Conservation (phyloP, 306 rosid genomes). For the Vicia faba region DNA sequence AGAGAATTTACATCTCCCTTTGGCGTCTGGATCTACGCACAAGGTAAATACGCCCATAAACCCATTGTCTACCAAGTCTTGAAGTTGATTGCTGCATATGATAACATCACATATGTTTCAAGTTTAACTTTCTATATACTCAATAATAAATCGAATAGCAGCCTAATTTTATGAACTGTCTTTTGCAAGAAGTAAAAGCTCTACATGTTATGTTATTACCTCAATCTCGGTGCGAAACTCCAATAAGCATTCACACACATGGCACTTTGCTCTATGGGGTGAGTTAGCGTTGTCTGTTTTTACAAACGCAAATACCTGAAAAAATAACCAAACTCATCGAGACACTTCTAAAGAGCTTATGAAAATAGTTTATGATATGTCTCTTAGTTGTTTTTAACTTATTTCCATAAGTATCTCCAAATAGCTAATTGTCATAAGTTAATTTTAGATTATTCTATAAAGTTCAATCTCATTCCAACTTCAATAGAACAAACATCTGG, state of each 20-base stretch:
- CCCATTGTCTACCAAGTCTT: conserved; percentile 76
- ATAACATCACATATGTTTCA: too few species aligned
- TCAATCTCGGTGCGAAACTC: conserved; percentile 81
- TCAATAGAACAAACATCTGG: background rate
- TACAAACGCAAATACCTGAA: conserved; percentile 95
- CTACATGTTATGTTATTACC: conserved; percentile 52
- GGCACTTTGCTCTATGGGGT: conserved; percentile 92
- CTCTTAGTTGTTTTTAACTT: background rate
- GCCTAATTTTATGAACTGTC: background rate
- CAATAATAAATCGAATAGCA: too few species aligned
- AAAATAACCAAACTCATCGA: conserved; percentile 31
- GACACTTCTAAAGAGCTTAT: background rate
- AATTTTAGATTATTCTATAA: background rate
- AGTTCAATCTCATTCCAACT: background rate
- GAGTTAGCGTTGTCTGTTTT: conserved; percentile 55
- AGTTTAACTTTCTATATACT: too few species aligned
- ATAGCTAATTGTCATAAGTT: background rate
- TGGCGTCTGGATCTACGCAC: conserved; percentile 59
- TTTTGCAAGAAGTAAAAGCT: conserved; percentile 20
- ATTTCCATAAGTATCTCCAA: background rate
- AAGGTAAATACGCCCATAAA: conserved; percentile 82
- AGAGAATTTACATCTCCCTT: conserved; percentile 45
- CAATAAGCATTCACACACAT: conserved; percentile 74
- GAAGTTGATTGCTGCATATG: conserved; percentile 67
- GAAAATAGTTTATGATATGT: background rate